Base-by-base conservation (phyloP, 2,329 filamentous ascomycete genomes). In the Colletotrichum liaoningense region DNA sequence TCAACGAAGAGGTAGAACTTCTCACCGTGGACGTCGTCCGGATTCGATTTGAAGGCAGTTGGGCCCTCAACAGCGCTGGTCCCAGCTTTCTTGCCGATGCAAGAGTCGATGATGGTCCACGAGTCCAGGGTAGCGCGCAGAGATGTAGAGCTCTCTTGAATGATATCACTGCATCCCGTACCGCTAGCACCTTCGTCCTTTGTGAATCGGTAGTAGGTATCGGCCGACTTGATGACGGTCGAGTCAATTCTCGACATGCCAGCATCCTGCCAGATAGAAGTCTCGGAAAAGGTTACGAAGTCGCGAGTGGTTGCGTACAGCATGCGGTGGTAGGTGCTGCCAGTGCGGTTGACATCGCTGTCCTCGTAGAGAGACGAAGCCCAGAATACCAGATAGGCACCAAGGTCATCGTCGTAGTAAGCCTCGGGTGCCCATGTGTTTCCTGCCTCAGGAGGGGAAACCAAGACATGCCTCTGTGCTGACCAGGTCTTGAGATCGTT, bases 1-100 rank as follows among this genome's bases (percentile, higher is more conserved):
- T 90, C 88, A 0, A 89, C 86, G 58, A 89, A 89, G 0, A 90
- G 84, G 75, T 88, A 89, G 75, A 84, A 89, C 77, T 88, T 89
- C 19, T 88, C 82, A 9, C 88, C 88, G 66, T 88, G 81, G 4
- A 83, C 82, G 73, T 90, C 88, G 0, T 79, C 80, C 0, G 85
- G 78, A 73, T 89, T 90, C 0, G 86, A 79, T 74, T 85, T 86
- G 81, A 90, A 90, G 0, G 84, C 79, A 0, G 87, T 88, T 0
- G 88, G 88, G 0, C 88, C 88, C 70, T 90, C 88, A 0, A 89
- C 86, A 0, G 82, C 82, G 11, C 79, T 78, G 0, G 85, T 85
- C 0, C 88, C 88, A 0, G 88, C 88, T 3, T 88, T 82, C 8
- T 78, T 78, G 1, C 87, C 88, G 68, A 90, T 89, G 69, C 88